Evolutionary conservation across 2,329 filamentous ascomycete species (phyloP), one percentile per base, ranked within the genome.

Genomic region (Aspergillus udagawae): DNA sequence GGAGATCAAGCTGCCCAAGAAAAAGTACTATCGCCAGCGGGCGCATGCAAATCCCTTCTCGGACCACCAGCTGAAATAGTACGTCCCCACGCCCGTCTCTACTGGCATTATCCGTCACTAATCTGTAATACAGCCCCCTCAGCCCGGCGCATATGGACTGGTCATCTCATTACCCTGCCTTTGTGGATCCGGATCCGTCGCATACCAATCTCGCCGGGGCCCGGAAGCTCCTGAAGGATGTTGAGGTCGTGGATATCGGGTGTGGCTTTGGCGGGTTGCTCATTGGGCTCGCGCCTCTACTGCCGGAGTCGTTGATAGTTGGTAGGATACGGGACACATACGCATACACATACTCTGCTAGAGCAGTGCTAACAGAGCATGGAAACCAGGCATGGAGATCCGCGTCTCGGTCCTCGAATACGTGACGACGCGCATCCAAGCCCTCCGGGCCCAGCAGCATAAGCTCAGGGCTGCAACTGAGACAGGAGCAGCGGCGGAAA

Each of bases 41-140:
- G 94, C 94, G 41, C 94, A 99, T 78, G 94, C 94, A 61, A 99
- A 99, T 78, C 92, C 93, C 6, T 99, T 99, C 77, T 97, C 93
- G 2, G 94, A 99, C 70, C 94, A 99, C 79, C 80, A 85, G 57
- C 80, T 99, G 71, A 82, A 83, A 68, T 99, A 99, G 94, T 96
- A 83, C 68, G 85, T 79, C 49, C 2, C 17, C 20, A 17, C n/a
- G 8, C 32, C 5, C 12, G 12, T 2, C n/a, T 38, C 21, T 10
- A 29, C 10, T 12, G 20, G n/a, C 28, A 35, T 21, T 48, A 35
- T 38, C n/a, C 49, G 25, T 51, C 51, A 25, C 25, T 23, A 23
- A 54, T 21, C n/a, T 35, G 12, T 52, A 20, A 8, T 54, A 47
- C 62, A 97, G 93, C 70, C 94, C 94, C 8, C 79, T 82, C 53